These are phyloP conservation scores for Eucalyptus coolabah DNA, from an alignment of 345 rosid genomes.

Conservation along the genomic window DNA sequence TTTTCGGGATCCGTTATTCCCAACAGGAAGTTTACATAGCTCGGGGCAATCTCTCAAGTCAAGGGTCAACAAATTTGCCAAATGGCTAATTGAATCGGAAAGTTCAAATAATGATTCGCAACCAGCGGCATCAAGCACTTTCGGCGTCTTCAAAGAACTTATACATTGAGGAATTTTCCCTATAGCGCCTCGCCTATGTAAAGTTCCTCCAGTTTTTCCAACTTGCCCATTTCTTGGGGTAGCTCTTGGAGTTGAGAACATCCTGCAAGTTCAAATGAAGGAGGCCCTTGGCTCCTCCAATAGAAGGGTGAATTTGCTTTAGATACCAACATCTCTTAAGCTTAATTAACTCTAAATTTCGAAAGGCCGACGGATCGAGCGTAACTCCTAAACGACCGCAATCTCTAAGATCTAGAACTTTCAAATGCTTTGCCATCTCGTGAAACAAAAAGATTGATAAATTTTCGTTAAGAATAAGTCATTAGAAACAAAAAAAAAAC, in stretches of 20 bases:
- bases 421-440: background rate
- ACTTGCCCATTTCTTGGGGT: background rate
- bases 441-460: background rate
- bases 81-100: background rate
- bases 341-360: rapidly evolving
- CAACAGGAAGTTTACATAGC: too few relatives aligned
- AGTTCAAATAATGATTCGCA: background rate
- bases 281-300: background rate
- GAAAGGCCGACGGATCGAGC: background rate
- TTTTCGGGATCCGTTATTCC: too few relatives aligned
- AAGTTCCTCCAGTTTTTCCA: background rate
- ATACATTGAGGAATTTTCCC: background rate
- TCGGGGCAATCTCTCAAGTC: background rate
- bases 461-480: background rate
- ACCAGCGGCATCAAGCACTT: rapidly evolving
- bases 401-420: background rate
- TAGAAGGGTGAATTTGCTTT: background rate
- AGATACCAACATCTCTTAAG: background rate
- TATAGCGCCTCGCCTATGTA: background rate
- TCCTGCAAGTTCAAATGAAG: rapidly evolving
- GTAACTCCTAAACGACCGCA: background rate
- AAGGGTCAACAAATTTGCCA: background rate
- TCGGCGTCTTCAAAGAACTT: background rate
- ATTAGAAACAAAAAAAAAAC: background rate
- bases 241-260: background rate